Conservation (phyloP, 176 grass and related monocot genomes). For the Puccinellia tenuiflora region DNA sequence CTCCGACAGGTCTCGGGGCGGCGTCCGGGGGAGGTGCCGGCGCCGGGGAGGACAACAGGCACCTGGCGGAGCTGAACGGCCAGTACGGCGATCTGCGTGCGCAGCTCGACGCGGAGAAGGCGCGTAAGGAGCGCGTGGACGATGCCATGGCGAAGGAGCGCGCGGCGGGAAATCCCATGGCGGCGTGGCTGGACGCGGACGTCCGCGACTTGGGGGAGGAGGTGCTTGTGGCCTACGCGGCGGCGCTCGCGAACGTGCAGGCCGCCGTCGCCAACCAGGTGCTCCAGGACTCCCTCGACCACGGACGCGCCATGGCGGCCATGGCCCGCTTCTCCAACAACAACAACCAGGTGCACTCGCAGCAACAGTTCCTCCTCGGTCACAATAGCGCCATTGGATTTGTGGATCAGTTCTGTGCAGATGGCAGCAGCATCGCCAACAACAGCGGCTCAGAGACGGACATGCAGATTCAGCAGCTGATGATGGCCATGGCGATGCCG, state of each 20-base stretch:
- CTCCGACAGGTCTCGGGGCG: background rate
- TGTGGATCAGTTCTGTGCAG: too few species aligned
- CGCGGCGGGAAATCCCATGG: background rate
- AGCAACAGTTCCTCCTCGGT: background rate
- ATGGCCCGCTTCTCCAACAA: background rate
- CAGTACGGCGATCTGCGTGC: conserved; percentile 18
- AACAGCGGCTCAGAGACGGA: background rate
- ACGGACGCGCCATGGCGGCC: background rate
- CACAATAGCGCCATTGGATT: background rate
- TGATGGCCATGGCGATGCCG: background rate
- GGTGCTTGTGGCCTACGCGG: background rate
- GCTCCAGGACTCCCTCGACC: background rate
- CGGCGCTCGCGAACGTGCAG: background rate
- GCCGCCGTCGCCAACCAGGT: background rate
- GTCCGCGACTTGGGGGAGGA: background rate
- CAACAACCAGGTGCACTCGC: background rate
- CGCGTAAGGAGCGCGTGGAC: conserved; percentile 17
- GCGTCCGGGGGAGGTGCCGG: background rate
- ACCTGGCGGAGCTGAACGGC: conserved; percentile 14
- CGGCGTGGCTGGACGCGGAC: background rate
- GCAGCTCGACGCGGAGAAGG: conserved; percentile 19
- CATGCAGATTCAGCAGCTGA: background rate
- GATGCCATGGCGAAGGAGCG: conserved; percentile 4
- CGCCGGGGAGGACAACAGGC: background rate
- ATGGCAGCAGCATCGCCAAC: background rate